These are phyloP conservation scores for Phoma sp. DNA, from an alignment of 2,329 filamentous ascomycete genomes.

Conservation along the genomic window DNA sequence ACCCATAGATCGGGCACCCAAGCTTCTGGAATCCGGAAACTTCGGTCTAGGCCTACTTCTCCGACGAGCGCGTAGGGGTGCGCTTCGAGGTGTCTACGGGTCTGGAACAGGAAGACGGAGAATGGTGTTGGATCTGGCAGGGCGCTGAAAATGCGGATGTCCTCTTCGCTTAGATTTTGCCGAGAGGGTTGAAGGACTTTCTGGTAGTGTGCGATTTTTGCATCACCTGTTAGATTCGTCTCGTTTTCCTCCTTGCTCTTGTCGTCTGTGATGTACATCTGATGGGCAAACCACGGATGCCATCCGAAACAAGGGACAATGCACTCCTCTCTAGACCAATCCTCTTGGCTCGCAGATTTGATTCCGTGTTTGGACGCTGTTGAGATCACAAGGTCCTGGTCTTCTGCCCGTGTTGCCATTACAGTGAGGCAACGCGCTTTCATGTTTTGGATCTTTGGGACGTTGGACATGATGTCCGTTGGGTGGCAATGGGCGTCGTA, in stretches of 20 bases:
- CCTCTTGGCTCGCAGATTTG: slow-evolving; percentile 28
- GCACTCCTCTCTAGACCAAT: slow-evolving; percentile 47
- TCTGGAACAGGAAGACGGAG: slow-evolving; percentile 64
- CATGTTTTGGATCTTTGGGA: slow-evolving; percentile 68
- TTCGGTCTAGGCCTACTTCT: slow-evolving; percentile 79
- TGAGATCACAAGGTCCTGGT: slow-evolving; percentile 73
- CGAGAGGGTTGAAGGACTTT: slow-evolving; percentile 65
- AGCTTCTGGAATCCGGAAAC: slow-evolving; percentile 72
- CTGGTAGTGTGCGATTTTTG: slow-evolving; percentile 67
- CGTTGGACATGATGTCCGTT: slow-evolving; percentile 74
- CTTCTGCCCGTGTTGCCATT: slow-evolving; percentile 78
- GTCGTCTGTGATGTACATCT: slow-evolving; percentile 64
- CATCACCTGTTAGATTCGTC: slow-evolving; percentile 48
- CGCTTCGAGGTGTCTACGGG: slow-evolving; percentile 60
- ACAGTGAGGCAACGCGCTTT: slow-evolving; percentile 70
- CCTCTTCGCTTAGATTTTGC: slow-evolving; percentile 41
- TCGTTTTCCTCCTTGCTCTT: slow-evolving; percentile 18
- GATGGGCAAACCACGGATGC: slow-evolving; percentile 87
- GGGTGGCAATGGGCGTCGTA: slow-evolving; percentile 86
- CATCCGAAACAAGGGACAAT: slow-evolving; percentile 80
- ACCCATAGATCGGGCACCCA: slow-evolving; percentile 55
- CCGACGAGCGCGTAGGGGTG: slow-evolving; percentile 73
- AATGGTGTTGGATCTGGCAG: slow-evolving; percentile 69
- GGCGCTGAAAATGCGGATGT: slow-evolving; percentile 50
- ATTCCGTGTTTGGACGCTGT: slow-evolving; percentile 65